Conservation (phyloP, 768 basidiomycete species). For the Imleria badia region DNA sequence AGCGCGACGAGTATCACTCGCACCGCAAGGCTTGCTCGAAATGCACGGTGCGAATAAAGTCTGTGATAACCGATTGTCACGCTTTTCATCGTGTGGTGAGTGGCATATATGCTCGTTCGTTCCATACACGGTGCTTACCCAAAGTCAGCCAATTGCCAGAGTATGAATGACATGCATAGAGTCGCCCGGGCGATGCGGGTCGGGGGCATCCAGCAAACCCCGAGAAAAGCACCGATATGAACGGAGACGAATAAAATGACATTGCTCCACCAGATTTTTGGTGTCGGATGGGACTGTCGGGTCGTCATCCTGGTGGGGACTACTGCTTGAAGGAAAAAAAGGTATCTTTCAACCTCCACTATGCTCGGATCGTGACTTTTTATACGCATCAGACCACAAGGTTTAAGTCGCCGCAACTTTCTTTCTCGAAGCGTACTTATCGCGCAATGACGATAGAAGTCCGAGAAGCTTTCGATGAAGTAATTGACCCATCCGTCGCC, state of each 20-base stretch:
- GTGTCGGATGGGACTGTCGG: background rate
- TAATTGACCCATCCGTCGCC: background rate
- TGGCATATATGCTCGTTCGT: background rate
- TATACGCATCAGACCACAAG: background rate
- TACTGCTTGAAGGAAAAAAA: background rate
- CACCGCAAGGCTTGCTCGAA: conserved; percentile 1
- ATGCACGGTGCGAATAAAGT: conserved; percentile 7
- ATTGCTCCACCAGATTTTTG: conserved; percentile 10
- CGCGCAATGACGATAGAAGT: background rate
- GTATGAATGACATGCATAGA: conserved; percentile 2
- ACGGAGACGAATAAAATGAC: background rate
- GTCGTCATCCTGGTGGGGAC: background rate
- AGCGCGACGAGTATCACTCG: conserved; percentile 3
- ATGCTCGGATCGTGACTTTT: background rate
- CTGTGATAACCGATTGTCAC: conserved; percentile 15
- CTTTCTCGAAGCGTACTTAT: background rate
- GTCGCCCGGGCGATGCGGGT: background rate
- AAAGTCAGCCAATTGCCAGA: conserved; percentile 9
- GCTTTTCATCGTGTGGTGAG: conserved; percentile 5
- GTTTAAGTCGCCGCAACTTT: background rate
- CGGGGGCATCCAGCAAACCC: conserved; percentile 5
- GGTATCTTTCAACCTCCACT: background rate
- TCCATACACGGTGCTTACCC: conserved; percentile 5
- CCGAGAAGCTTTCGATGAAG: background rate
- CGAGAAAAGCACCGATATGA: conserved; percentile 6